These are phyloP conservation scores for Pulveroboletus frians DNA, from an alignment of 768 basidiomycete genomes.

Conservation along the genomic window DNA sequence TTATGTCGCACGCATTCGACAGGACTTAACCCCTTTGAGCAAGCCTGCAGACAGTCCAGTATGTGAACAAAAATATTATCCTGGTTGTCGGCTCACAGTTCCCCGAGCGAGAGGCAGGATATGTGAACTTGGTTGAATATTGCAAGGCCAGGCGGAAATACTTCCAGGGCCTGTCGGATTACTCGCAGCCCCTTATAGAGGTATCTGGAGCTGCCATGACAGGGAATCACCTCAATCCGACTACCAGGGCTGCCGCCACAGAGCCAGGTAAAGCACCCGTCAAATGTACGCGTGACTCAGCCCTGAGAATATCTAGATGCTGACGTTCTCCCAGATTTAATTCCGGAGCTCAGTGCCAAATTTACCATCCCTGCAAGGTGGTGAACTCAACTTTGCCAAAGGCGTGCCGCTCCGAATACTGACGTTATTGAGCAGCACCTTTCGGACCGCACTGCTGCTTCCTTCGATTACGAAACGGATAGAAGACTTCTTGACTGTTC, in stretches of 20 bases:
- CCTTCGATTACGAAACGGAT: slow-evolving; percentile 72
- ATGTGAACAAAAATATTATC: slow-evolving; percentile 26
- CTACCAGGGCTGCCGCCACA: slow-evolving; percentile 35
- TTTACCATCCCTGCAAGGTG: slow-evolving; percentile 72
- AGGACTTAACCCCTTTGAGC: slow-evolving; percentile 69
- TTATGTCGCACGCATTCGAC: slow-evolving; percentile 48
- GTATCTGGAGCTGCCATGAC: slow-evolving; percentile 48
- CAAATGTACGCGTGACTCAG: slow-evolving; percentile 49
- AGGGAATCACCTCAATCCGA: slow-evolving; percentile 58
- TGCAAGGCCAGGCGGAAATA: slow-evolving; percentile 57
- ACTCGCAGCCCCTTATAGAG: slow-evolving; percentile 69
- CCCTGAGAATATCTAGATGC: slow-evolving; percentile 22
- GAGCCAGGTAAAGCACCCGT: slow-evolving; percentile 38
- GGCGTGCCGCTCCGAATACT: slow-evolving; percentile 16
- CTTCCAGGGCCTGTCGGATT: slow-evolving; percentile 56
- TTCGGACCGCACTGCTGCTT: slow-evolving; percentile 62
- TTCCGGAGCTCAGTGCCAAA: slow-evolving; percentile 76
- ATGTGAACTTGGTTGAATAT: slow-evolving; percentile 59
- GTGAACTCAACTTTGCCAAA: slow-evolving; percentile 20
- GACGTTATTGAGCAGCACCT: slow-evolving; percentile 42
- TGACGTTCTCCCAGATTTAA: slow-evolving; percentile 52
- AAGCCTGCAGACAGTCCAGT: slow-evolving; percentile 63
- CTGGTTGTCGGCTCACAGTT: slow-evolving; percentile 2
- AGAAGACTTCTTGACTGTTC: slow-evolving; percentile 69
- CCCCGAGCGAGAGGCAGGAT: slow-evolving; percentile 55